Evolutionary conservation across 805 yeast genomes (phyloP).

Genomic region (Candida peoriensis): DNA sequence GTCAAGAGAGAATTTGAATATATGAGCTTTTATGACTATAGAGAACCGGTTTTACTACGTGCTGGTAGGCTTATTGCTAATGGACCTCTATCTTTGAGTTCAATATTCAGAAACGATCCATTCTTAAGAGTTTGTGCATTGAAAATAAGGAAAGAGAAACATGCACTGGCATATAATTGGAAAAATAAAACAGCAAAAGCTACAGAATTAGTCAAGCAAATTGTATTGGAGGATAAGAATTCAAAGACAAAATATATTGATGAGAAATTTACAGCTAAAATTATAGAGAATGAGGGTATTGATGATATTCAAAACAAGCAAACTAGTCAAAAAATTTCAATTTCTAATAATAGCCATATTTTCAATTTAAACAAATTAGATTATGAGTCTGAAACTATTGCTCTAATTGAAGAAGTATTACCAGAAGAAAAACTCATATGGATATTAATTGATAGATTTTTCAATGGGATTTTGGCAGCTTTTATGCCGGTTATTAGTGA

Average conservation of each 20-base stretch:
- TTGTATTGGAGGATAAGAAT: slow-evolving; percentile 17
- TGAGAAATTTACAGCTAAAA: slow-evolving; percentile 26
- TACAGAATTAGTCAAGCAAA: slow-evolving; percentile 15
- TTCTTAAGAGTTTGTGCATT: slow-evolving; percentile 23
- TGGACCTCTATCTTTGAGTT: slow-evolving; percentile 28
- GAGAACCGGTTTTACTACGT: slow-evolving; percentile 25
- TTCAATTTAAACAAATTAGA: slow-evolving; percentile 8
- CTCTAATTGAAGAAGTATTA: slow-evolving; percentile 16
- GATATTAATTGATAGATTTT: slow-evolving; percentile 19
- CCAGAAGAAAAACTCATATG: slow-evolving; percentile 21
- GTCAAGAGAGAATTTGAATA: no score
- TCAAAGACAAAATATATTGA: slow-evolving; percentile 16
- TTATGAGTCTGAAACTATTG: slow-evolving; percentile 18
- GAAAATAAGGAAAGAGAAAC: slow-evolving; percentile 26
- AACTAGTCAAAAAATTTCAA: no score
- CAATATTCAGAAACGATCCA: slow-evolving; percentile 27
- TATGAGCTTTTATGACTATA: slow-evolving; percentile 27
- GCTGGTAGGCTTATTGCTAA: slow-evolving; percentile 28
- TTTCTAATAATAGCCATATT: slow-evolving; percentile 11
- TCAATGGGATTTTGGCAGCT: slow-evolving; percentile 14
- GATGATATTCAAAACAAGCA: slow-evolving; percentile 26
- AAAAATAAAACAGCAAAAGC: slow-evolving; percentile 1
- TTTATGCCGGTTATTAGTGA: slow-evolving; percentile 25
- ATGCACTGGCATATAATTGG: slow-evolving; percentile 7
- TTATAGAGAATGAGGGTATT: slow-evolving; percentile 33